A percentile compares a stretch with the other conserved stretches of the same genome.
Evolutionary conservation across 1,139 yeast species (phyloP).

Genomic region (Candida frijolesensis): DNA sequence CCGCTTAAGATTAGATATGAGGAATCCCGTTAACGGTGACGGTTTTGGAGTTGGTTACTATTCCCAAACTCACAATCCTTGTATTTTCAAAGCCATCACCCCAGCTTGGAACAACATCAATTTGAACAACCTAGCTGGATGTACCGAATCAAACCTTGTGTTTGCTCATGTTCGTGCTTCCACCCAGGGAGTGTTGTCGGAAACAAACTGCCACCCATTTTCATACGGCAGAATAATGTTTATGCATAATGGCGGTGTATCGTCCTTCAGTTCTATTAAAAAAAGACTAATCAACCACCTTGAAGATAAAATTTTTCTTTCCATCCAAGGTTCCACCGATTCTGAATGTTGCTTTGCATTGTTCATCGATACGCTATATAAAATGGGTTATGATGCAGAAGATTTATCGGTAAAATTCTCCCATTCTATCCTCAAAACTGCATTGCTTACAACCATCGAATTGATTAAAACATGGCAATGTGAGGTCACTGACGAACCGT

Average conservation of each 20-base stretch:
- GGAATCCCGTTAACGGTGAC: constrained; percentile 94
- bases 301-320: constrained; percentile 76
- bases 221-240: constrained; percentile 85
- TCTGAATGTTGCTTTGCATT: constrained; percentile 94
- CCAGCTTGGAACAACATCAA: constrained; percentile 98
- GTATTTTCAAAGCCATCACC: constrained; percentile 86
- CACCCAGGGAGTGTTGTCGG: constrained; percentile 90
- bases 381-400: constrained; percentile 74
- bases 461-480: constrained; percentile 69
- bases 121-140: constrained; percentile 79
- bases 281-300: constrained; percentile 70
- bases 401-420: constrained; percentile 37
- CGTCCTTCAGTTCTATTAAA: constrained; percentile 73
- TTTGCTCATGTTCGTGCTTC: constrained; percentile 97
- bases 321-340: constrained; percentile 91
- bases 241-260: constrained; percentile 96
- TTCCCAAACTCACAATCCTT: constrained; percentile 51
- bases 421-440: constrained; percentile 63
- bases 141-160: constrained; percentile 80
- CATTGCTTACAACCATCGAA: constrained; percentile 73
- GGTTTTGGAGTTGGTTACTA: constrained; percentile 98
- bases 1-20: constrained; percentile 79
- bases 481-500: constrained; percentile 63
- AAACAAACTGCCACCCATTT: constrained; percentile 95
- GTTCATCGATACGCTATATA: constrained; percentile 73